Evolutionary conservation across 768 basidiomycete genomes (phyloP).

Genomic region (Chalciporus chontae): DNA sequence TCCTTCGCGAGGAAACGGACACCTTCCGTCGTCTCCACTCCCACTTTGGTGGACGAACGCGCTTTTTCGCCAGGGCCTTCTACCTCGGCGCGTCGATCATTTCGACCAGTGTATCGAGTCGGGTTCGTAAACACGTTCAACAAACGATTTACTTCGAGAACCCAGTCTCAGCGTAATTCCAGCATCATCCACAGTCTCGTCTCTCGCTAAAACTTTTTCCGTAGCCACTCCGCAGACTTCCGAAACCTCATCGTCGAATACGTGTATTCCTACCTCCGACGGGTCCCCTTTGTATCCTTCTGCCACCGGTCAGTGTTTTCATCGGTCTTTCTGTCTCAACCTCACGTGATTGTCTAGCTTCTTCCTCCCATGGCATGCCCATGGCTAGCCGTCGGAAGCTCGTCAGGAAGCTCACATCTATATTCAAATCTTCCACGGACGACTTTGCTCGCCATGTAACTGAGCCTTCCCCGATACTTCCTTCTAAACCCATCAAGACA

Average conservation of each 20-base stretch:
- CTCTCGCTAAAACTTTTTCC: neutral
- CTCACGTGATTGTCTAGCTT: neutral
- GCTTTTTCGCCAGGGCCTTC: neutral
- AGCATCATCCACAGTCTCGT: neutral
- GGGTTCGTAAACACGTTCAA: constrained; percentile 16
- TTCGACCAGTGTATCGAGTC: constrained; percentile 8
- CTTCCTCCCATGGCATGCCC: neutral
- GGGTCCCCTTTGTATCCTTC: neutral
- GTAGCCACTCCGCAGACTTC: constrained; percentile 7
- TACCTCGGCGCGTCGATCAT: neutral
- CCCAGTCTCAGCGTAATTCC: constrained; percentile 14
- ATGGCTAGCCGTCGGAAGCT: constrained; percentile 12
- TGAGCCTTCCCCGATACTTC: constrained; percentile 3
- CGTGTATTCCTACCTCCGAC: neutral
- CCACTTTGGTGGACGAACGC: neutral
- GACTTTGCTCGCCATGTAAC: constrained; percentile 11
- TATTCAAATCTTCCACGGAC: constrained; percentile 16
- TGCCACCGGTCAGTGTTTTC: neutral
- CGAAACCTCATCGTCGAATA: neutral
- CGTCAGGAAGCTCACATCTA: constrained; percentile 19
- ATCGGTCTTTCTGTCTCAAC: neutral
- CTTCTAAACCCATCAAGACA: constrained; percentile 12
- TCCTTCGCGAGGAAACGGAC: constrained; percentile 8
- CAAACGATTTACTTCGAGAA: constrained; percentile 15
- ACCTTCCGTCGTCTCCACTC: neutral